Evolutionary conservation across 2,329 filamentous ascomycete species (phyloP), one percentile per base, ranked within the genome.

Genomic region (Rutstroemia sp.): DNA sequence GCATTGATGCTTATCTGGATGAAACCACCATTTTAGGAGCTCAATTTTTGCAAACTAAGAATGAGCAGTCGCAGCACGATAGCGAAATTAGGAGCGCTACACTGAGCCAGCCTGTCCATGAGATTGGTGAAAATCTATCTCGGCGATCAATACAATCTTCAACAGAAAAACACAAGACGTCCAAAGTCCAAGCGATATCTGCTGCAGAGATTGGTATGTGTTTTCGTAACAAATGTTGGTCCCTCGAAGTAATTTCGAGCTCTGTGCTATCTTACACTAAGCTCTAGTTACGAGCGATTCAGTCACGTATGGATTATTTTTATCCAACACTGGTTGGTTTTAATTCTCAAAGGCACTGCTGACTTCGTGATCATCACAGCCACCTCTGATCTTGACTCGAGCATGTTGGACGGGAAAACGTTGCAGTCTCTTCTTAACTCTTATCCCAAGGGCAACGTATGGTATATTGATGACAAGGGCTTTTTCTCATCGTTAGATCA

Each of bases 361-460:
- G 25, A 27, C 25, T 27, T 27, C 25, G 5, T 27, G 25, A 27
- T 27, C 25, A 27, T 27, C 25, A 42, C 38, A 19, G 62, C 58
- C 9, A 48, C 53, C 4, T 64, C 58, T 62, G 61, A 66, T 47
- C 37, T 59, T 2, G 44, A 60, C 12, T 56, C 60, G 9, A 56
- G 52, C 45, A 51, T 56, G 18, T 34, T 68, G 5, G 63, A 67
- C 61, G 54, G 55, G 1, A 63, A 67, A 46, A 62, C 62, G 12
- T 52, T 68, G 8, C 61, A 65, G 38, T 52, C 59, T 5, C 53
- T 68, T 1, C 63, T 67, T 7, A 61, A 63, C 19, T 59, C 61
- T 1, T 68, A 68, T 51, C 66, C 66, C 0, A 65, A 67, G 41
- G 66, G 66, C 7, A 67, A 68, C 54, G 51, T 68, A 8, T 68